Evolutionary conservation across 2,329 filamentous ascomycete species (phyloP).

Genomic region (Arthrocladium fulminans): DNA sequence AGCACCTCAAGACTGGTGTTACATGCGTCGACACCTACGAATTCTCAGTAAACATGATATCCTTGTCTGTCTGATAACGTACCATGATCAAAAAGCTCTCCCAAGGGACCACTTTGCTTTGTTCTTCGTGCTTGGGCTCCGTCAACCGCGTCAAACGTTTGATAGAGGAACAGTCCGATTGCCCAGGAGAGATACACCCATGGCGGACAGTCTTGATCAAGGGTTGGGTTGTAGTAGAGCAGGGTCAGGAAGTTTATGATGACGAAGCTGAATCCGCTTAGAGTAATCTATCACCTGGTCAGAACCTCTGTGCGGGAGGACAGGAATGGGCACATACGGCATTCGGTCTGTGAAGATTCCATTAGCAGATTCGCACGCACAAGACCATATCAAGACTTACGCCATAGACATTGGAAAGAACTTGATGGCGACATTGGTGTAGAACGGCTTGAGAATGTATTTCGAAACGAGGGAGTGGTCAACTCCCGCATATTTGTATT

Average conservation of each 20-base stretch:
- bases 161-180: constrained; percentile 82
- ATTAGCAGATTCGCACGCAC: constrained; percentile 8
- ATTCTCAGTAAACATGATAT: constrained; percentile 11
- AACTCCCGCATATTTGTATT: constrained; percentile 92
- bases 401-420: constrained; percentile 96
- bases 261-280: constrained; percentile 84
- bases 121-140: constrained; percentile 87
- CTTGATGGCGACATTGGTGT: constrained; percentile 87
- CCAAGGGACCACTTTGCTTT: constrained; percentile 81
- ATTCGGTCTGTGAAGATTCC: constrained; percentile 42
- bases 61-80: constrained; percentile 19
- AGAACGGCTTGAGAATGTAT: constrained; percentile 96
- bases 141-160: constrained; percentile 97
- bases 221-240: constrained; percentile 89
- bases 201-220: constrained; percentile 83
- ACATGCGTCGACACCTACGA: constrained; percentile 72
- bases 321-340: constrained; percentile 29
- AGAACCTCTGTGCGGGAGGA: neutral
- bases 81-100: constrained; percentile 95
- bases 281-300: constrained; percentile 55
- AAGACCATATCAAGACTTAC: constrained; percentile 34
- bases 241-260: constrained; percentile 81
- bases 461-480: constrained; percentile 84
- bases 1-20: constrained; percentile 93
- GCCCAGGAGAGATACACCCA: constrained; percentile 97